phyloP scores from a whole-genome alignment of 129 eudicot species.

The Artemisia tridentata region DNA sequence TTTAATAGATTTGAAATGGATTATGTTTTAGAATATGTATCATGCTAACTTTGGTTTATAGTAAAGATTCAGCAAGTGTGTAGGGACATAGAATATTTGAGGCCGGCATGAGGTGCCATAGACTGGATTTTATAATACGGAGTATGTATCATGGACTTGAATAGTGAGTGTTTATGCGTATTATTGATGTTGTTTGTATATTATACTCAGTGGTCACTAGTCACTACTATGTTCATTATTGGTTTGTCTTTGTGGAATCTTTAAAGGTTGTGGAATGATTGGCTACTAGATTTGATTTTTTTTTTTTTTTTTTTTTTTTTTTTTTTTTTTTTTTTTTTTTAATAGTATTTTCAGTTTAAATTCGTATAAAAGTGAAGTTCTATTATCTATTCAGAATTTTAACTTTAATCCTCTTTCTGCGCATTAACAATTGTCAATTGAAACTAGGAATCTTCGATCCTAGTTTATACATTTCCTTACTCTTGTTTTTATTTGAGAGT shows the following conservation, averaged over 20 bases:
- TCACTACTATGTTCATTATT: conserved; percentile 28
- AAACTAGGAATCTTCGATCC: too few relatives aligned
- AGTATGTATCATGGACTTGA: neutral
- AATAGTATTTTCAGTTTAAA: too few relatives aligned
- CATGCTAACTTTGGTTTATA: conserved; percentile 1
- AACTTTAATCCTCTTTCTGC: too few relatives aligned
- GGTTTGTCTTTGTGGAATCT: conserved; percentile 20
- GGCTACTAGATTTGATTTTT: too few relatives aligned
- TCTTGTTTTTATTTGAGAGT: too few relatives aligned
- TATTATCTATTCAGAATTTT: too few relatives aligned
- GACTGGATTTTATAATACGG: neutral
- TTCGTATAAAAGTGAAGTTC: too few relatives aligned
- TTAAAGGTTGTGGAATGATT: conserved; percentile 3
- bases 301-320: too few relatives aligned
- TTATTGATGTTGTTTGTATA: neutral
- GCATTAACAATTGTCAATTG: too few relatives aligned
- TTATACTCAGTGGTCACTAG: neutral
- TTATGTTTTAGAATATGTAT: neutral
- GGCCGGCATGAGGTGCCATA: conserved; percentile 27
- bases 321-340: too few relatives aligned
- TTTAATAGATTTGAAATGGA: conserved; percentile 7
- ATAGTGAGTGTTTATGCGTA: neutral
- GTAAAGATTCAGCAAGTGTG: conserved; percentile 24
- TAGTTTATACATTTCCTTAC: too few relatives aligned
- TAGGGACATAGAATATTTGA: conserved; percentile 22